Percentiles rank a stretch among this genome's conserved stretches.
phyloP scores from a whole-genome alignment of 768 basidiomycete species.

The Boletus reticulatus region DNA sequence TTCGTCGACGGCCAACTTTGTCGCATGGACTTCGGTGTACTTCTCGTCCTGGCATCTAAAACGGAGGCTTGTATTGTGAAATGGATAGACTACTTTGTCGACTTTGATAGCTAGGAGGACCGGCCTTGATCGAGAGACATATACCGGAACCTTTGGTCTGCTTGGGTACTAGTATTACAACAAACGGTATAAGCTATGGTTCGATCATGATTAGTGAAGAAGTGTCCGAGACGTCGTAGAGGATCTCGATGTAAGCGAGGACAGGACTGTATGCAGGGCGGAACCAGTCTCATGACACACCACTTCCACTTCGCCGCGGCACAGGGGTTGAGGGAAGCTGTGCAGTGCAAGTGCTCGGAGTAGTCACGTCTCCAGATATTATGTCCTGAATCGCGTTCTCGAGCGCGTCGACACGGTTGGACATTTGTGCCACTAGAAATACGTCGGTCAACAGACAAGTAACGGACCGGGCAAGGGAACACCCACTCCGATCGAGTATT shows the following conservation, averaged over 20 bases:
- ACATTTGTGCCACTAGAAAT: slow-evolving; percentile 85
- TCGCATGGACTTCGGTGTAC: slow-evolving; percentile 6
- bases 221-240: not conserved
- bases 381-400: slow-evolving; percentile 92
- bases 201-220: slow-evolving; percentile 20
- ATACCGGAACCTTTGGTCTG: not conserved
- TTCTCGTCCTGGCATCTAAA: slow-evolving; percentile 4
- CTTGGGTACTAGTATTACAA: slow-evolving; percentile 11
- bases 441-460: slow-evolving; percentile 5
- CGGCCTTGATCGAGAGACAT: not conserved
- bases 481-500: slow-evolving; percentile 80
- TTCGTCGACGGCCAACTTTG: slow-evolving; percentile 11
- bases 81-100: not conserved
- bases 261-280: not conserved
- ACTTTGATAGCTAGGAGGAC: not conserved
- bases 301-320: slow-evolving; percentile 45
- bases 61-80: slow-evolving; percentile 3
- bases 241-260: slow-evolving; percentile 16
- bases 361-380: slow-evolving; percentile 66
- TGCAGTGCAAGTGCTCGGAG: slow-evolving; percentile 57
- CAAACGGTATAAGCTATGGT: slow-evolving; percentile 3
- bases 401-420: slow-evolving; percentile 82
- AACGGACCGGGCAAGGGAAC: slow-evolving; percentile 1
- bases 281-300: slow-evolving; percentile 17
- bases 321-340: slow-evolving; percentile 33